phyloP scores from a whole-genome alignment of 2,329 filamentous ascomycete genomes.

The Trichothecium sympodiale region DNA sequence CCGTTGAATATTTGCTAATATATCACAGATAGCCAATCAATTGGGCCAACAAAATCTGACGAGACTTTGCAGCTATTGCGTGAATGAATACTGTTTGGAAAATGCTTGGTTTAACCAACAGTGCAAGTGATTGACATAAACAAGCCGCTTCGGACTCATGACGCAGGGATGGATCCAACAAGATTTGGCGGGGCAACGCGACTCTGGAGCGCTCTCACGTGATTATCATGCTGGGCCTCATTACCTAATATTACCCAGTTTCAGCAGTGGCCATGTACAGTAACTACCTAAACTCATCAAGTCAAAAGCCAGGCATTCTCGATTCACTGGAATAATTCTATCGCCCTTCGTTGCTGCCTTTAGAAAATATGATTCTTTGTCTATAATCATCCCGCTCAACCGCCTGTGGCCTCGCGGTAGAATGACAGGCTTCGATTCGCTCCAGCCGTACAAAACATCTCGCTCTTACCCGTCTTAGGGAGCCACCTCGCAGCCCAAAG shows the following conservation, averaged over 20 bases:
- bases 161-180: background rate
- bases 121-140: background rate
- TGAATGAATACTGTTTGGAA: background rate
- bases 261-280: too few relatives aligned
- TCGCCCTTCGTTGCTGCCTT: background rate
- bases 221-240: background rate
- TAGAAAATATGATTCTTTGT: background rate
- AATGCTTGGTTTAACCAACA: too few relatives aligned
- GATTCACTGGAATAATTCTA: too few relatives aligned
- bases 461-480: slow-evolving; percentile 57
- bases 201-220: slow-evolving; percentile 4
- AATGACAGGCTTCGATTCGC: slow-evolving; percentile 67
- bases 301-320: too few relatives aligned
- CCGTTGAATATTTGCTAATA: too few relatives aligned
- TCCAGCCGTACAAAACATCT: slow-evolving; percentile 69
- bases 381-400: slow-evolving; percentile 20
- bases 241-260: too few relatives aligned
- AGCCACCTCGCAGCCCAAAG: slow-evolving; percentile 81
- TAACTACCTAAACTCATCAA: too few relatives aligned
- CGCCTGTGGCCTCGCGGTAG: slow-evolving; percentile 73
- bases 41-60: too few relatives aligned
- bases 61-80: slow-evolving; percentile 10
- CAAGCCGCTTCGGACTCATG: background rate
- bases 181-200: slow-evolving; percentile 44
- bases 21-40: too few relatives aligned